These are phyloP conservation scores for Colletotrichum sp. DNA, from an alignment of 2,329 filamentous ascomycete genomes.

Conservation along the genomic window DNA sequence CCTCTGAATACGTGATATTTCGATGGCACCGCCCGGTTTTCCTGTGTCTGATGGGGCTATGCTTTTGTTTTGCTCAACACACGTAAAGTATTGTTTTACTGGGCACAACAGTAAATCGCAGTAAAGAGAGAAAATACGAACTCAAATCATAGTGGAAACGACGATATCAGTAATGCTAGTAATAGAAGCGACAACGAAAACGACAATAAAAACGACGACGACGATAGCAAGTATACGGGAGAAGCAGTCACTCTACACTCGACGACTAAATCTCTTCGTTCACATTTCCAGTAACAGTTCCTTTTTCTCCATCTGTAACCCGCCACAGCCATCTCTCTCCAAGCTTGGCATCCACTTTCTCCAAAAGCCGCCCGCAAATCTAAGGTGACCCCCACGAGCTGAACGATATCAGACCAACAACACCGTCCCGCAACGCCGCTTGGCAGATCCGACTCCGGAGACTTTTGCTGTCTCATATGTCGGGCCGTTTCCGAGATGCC, in stretches of 20 bases:
- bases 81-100: no score
- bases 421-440: not conserved
- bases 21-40: no score
- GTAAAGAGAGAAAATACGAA: no score
- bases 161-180: no score
- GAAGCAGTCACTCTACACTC: no score
- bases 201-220: no score
- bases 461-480: rapidly evolving
- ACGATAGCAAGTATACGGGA: no score
- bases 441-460: not conserved
- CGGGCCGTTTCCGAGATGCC: not conserved
- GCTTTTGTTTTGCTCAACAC: no score
- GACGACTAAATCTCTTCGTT: not conserved
- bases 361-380: not conserved
- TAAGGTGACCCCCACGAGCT: not conserved
- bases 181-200: no score
- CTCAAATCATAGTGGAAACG: rapidly evolving
- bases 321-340: not conserved
- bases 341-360: not conserved
- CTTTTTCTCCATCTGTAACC: not conserved
- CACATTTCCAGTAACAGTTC: not conserved
- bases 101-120: no score
- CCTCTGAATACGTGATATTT: not conserved
- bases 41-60: no score
- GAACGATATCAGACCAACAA: not conserved